Evolutionary conservation across 352 stramenopile species (phyloP).

Genomic region (Globisporangium viniferum): DNA sequence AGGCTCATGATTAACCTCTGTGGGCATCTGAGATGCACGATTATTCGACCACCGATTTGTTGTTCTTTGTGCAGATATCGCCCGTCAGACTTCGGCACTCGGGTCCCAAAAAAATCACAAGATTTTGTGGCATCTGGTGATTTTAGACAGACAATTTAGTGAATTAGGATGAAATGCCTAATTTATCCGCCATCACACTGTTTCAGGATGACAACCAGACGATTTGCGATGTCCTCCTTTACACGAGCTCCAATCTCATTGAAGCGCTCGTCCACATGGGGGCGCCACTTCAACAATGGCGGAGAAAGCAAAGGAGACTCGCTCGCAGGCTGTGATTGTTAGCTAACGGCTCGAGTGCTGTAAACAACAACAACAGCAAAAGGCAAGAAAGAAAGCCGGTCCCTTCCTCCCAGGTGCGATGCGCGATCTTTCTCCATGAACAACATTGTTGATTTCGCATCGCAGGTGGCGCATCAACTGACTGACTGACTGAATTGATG

Average conservation of each 20-base stretch:
- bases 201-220: neutral
- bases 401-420: neutral
- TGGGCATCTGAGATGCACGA: too few relatives aligned
- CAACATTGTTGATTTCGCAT: neutral
- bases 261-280: conserved; percentile 1
- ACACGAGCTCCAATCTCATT: neutral
- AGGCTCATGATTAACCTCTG: too few relatives aligned
- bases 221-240: neutral
- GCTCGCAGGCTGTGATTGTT: neutral
- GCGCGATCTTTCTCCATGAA: neutral
- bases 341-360: neutral
- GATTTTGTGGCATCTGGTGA: neutral
- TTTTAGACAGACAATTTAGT: neutral
- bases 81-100: too few relatives aligned
- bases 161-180: neutral
- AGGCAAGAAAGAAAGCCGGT: neutral
- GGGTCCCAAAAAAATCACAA: too few relatives aligned
- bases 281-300: neutral
- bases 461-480: neutral
- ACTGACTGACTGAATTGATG: neutral
- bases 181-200: neutral
- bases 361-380: neutral
- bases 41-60: too few relatives aligned
- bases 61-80: too few relatives aligned
- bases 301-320: neutral